phyloP scores from a whole-genome alignment of 345 rosid species.

The Draba incana region DNA sequence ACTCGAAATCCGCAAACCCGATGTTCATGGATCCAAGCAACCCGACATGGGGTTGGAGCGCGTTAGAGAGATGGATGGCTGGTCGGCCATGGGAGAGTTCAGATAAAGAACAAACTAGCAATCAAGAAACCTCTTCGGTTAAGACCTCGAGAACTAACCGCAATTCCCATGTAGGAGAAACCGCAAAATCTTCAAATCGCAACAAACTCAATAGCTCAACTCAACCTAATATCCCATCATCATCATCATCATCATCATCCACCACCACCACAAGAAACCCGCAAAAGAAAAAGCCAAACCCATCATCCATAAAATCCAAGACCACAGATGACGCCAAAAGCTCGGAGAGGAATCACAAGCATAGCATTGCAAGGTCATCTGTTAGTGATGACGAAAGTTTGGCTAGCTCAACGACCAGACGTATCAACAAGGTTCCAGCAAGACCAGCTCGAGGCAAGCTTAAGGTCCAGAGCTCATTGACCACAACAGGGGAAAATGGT shows the following conservation, averaged over 20 bases:
- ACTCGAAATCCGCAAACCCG: slow-evolving; percentile 49
- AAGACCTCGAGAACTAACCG: slow-evolving; percentile 47
- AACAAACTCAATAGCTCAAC: slow-evolving; percentile 58
- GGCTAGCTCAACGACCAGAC: slow-evolving; percentile 52
- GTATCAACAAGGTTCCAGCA: slow-evolving; percentile 74
- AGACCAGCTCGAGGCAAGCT: slow-evolving; percentile 69
- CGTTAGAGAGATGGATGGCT: slow-evolving; percentile 91
- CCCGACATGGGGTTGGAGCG: slow-evolving; percentile 98
- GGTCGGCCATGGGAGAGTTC: slow-evolving; percentile 77
- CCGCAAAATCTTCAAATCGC: slow-evolving; percentile 61
- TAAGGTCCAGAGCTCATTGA: slow-evolving; percentile 54
- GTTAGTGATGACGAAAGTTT: slow-evolving; percentile 75
- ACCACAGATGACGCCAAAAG: slow-evolving; percentile 64
- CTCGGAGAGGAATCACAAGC: slow-evolving; percentile 62
- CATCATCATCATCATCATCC: slow-evolving; percentile 52
- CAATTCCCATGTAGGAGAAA: slow-evolving; percentile 56
- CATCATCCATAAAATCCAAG: slow-evolving; percentile 57
- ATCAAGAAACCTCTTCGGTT: slow-evolving; percentile 50
- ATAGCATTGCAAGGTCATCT: slow-evolving; percentile 56
- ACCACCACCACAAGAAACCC: slow-evolving; percentile 48
- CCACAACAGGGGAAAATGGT: slow-evolving; percentile 45
- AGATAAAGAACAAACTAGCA: slow-evolving; percentile 49
- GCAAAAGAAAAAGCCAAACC: slow-evolving; percentile 52
- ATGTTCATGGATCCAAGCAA: slow-evolving; percentile 75
- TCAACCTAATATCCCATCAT: slow-evolving; percentile 53